phyloP scores from a whole-genome alignment of 148 eudicot genomes.

The Simmondsia chinensis region DNA sequence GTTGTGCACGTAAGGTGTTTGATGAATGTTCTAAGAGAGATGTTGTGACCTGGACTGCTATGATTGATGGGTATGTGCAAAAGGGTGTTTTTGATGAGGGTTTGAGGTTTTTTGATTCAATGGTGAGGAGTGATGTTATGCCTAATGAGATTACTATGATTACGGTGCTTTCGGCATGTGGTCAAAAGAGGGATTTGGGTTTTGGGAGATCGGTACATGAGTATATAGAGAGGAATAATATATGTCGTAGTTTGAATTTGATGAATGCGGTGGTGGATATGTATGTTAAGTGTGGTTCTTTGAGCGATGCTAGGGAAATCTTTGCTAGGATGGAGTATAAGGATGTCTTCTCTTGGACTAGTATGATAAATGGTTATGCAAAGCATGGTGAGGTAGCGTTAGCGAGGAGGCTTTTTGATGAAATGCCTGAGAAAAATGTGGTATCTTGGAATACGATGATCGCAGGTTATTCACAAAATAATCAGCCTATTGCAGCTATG shows the following conservation, averaged over 20 bases:
- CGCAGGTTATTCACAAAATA: conserved; percentile 57
- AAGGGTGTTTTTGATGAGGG: conserved; percentile 36
- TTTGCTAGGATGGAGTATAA: conserved; percentile 39
- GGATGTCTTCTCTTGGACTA: conserved; percentile 76
- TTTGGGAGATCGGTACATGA: conserved; percentile 26
- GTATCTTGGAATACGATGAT: conserved; percentile 72
- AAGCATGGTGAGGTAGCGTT: conserved; percentile 35
- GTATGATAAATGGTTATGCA: conserved; percentile 55
- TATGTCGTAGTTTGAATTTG: conserved; percentile 31
- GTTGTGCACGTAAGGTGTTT: conserved; percentile 40
- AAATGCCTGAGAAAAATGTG: conserved; percentile 52
- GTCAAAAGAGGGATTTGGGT: conserved; percentile 36
- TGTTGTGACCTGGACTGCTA: conserved; percentile 61
- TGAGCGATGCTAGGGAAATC: conserved; percentile 32
- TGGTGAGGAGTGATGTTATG: conserved; percentile 32
- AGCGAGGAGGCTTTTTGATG: conserved; percentile 42
- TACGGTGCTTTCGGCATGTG: conserved; percentile 47
- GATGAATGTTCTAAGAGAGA: conserved; percentile 40
- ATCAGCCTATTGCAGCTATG: conserved; percentile 42
- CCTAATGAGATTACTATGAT: conserved; percentile 69
- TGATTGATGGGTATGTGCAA: conserved; percentile 55
- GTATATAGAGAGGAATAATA: conserved; percentile 17
- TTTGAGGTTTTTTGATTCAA: conserved; percentile 39
- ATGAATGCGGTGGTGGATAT: conserved; percentile 60
- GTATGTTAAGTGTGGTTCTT: conserved; percentile 55